These are phyloP conservation scores for Fusarium camptoceras DNA, from an alignment of 2,329 filamentous ascomycete species.

Conservation along the genomic window DNA sequence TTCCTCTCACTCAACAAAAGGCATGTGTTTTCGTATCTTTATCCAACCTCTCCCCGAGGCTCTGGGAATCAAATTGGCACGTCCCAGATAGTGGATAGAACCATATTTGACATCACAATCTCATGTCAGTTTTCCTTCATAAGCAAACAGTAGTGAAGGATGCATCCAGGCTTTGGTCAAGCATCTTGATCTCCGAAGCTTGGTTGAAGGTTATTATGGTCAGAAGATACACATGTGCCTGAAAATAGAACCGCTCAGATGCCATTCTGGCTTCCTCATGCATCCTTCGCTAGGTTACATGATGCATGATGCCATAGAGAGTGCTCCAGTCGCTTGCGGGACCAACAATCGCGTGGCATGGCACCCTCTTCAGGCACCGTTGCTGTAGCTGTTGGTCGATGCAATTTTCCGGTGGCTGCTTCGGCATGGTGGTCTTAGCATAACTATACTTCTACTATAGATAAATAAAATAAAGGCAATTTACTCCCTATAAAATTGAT, in stretches of 20 bases:
- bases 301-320: constrained; percentile 40
- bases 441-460: neutral
- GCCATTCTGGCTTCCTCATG: constrained; percentile 26
- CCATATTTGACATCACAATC: neutral
- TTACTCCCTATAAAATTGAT: neutral
- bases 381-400: constrained; percentile 3
- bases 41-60: neutral
- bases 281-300: constrained; percentile 25
- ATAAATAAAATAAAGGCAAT: neutral
- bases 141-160: neutral
- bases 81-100: neutral
- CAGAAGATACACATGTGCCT: constrained; percentile 13
- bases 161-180: neutral
- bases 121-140: neutral
- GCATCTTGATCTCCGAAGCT: neutral
- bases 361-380: constrained; percentile 7
- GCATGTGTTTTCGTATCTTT: neutral
- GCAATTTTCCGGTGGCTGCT: neutral
- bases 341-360: constrained; percentile 26
- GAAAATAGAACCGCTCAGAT: constrained; percentile 27
- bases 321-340: constrained; percentile 21
- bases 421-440: neutral
- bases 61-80: neutral
- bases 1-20: neutral
- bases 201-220: constrained; percentile 12